Percentiles rank a stretch among this genome's conserved stretches.
These are phyloP conservation scores for Mychonastes homosphaera DNA, from an alignment of 139 green algal species.

Conservation along the genomic window DNA sequence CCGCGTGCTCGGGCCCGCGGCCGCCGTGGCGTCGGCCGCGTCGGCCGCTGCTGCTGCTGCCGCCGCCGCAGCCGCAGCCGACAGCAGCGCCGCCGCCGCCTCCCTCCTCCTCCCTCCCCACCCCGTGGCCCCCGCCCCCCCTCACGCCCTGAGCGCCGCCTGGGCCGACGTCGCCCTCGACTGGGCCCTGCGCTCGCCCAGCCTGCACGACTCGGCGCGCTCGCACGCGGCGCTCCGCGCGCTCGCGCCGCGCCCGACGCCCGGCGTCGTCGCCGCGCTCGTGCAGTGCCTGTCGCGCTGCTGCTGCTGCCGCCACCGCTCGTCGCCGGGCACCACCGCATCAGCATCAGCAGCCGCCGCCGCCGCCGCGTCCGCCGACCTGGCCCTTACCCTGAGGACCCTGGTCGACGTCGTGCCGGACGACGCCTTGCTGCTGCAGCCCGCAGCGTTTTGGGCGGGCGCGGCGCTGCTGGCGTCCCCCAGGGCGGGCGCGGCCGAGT, in stretches of 20 bases:
- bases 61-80: not conserved
- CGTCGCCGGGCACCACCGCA: not conserved
- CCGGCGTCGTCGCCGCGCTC: slow-evolving; percentile 53
- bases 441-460: slow-evolving; percentile 67
- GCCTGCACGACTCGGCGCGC: slow-evolving; percentile 50
- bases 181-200: slow-evolving; percentile 59
- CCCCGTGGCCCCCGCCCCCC: slow-evolving; percentile 29
- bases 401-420: slow-evolving; percentile 43
- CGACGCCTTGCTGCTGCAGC: slow-evolving; percentile 67
- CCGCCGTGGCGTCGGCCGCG: slow-evolving; percentile 10
- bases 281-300: slow-evolving; percentile 65
- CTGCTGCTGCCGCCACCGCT: slow-evolving; percentile 5
- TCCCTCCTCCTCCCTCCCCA: not conserved
- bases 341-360: slow-evolving; percentile 12
- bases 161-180: slow-evolving; percentile 71
- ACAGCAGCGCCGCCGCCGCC: not conserved
- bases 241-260: slow-evolving; percentile 48
- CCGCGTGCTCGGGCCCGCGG: slow-evolving; percentile 18
- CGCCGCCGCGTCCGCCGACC: slow-evolving; percentile 26
- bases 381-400: slow-evolving; percentile 39
- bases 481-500: slow-evolving; percentile 61
- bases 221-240: slow-evolving; percentile 72
- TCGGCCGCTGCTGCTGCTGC: not conserved
- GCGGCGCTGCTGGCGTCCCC: slow-evolving; percentile 67
- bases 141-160: slow-evolving; percentile 42